Evolutionary conservation across 148 eudicot species (phyloP), one percentile per base, ranked within the genome.

Genomic region (Cornus controversa): DNA sequence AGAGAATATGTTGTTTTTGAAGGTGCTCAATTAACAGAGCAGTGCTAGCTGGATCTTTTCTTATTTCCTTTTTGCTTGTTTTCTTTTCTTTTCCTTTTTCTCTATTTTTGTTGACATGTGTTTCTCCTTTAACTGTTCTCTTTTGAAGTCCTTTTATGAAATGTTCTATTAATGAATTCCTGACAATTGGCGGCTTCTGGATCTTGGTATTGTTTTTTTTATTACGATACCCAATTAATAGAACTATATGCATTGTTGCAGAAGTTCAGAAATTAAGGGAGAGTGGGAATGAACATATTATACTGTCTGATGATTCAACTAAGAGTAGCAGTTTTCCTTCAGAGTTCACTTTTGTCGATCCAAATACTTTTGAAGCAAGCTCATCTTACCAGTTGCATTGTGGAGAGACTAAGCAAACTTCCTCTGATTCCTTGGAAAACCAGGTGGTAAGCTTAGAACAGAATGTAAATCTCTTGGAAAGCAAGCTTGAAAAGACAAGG

Each of bases 261-360:
- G 97, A 94, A 80, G 45, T 94, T 78, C 89, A 84, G 81, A 89
- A 86, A 81, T 85, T 94, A 42, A 87, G 82, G 82, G 96, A 90
- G 80, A 85, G 93, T 58, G 92, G 95, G 57, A 82, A 78, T 71
- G 90, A 90, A 58, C 82, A 82, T 40, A 67, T 13, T 47, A 75
- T 82, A 18, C 72, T 85, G 54, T 81, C 74, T 57, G 86, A 85
- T 57, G 85, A 83, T 74, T 78, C 81, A 36, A 67, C 67, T 20
- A 80, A 72, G 80, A 70, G 34, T 47, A 73, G 53, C 42, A 64
- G 74, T 54, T 60, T 66, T 60, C 65, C 78, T 58, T 37, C 74
- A 63, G 75, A 76, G 42, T 79, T 72, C 25, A 54, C 73, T 63
- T 67, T 71, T 53, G 74, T 29, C 23, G 84, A 78, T 47, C 74